Evolutionary conservation across 2,329 filamentous ascomycete species (phyloP), one percentile per base, ranked within the genome.

Genomic region (Phialemoniopsis sp.): DNA sequence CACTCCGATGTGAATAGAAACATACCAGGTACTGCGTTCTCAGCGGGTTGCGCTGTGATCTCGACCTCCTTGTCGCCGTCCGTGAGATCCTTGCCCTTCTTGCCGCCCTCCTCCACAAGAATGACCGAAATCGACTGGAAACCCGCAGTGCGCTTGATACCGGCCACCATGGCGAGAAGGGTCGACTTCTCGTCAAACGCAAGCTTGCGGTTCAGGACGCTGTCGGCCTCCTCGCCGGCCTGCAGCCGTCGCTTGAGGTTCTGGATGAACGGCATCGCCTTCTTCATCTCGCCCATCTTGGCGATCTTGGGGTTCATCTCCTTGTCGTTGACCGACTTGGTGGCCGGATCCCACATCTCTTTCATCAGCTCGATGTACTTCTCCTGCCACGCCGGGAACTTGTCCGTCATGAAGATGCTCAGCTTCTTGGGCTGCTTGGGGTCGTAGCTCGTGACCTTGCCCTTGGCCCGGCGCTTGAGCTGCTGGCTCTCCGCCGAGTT

Each of bases 261-360:
- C 67, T 97, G 90, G 36, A 96, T 83, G 57, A 96, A 97, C 0
- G 93, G 93, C 91, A 97, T 97, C 3, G 89, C 91, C 68, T 94
- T 93, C 80, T 97, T 98, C 76, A 89, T 89, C 66, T 94, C 87
- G 32, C 81, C 82, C 56, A 89, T 73, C 72, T 95, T 95, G 51
- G 80, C 81, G 42, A 96, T 83, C 56, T 82, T 78, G 49, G 80
- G 82, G 54, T 82, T 87, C 34, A 96, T 70, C 41, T 79, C 80
- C 70, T 94, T 95, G 60, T 94, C 87, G 56, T 95, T 83, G 39
- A 86, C 66, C 9, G 70, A 67, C 47, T 86, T 70, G 48, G 67
- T 78, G 46, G 56, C 58, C 14, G 74, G 62, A 44, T 87, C 75
- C 66, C 89, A 89, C 45, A 80, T 69, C 54, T 86, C 76, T 48